These are phyloP conservation scores for Solanum okadae DNA, from an alignment of 257 asterid genomes.

Conservation along the genomic window DNA sequence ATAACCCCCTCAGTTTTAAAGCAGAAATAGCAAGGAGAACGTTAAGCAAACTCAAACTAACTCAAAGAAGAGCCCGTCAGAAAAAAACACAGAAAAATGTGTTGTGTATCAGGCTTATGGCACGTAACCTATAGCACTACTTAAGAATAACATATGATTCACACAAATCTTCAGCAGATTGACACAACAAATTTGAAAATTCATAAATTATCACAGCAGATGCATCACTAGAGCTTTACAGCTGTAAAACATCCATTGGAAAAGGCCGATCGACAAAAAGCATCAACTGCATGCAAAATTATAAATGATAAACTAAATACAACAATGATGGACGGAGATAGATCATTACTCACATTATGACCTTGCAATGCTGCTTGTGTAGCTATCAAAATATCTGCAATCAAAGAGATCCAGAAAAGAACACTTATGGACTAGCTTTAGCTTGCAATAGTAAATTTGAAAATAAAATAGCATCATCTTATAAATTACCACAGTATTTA, in stretches of 20 bases:
- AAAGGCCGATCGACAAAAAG: background rate
- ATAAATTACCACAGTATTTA: background rate
- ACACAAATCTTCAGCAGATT: background rate
- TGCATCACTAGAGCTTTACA: background rate
- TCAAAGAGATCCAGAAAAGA: conserved; percentile 1
- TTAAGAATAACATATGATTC: background rate
- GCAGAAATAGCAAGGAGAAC: background rate
- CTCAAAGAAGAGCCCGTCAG: background rate
- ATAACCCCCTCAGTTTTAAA: background rate
- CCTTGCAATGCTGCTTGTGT: conserved; percentile 59
- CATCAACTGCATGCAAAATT: background rate
- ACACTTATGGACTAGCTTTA: background rate
- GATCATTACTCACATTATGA: conserved; percentile 60
- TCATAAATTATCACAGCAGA: background rate
- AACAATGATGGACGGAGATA: background rate
- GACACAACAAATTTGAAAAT: background rate
- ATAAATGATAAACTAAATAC: background rate
- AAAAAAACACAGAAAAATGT: background rate
- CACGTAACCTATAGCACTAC: background rate
- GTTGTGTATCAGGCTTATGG: background rate
- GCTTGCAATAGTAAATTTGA: background rate
- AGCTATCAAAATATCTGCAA: conserved; percentile 74
- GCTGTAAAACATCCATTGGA: background rate
- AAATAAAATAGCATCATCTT: background rate
- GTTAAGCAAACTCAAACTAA: background rate